Percentiles rank a stretch among this genome's conserved stretches.
Evolutionary conservation across 192 early-diverging fungal genomes (phyloP).

Genomic region (Mortierella claussenii): DNA sequence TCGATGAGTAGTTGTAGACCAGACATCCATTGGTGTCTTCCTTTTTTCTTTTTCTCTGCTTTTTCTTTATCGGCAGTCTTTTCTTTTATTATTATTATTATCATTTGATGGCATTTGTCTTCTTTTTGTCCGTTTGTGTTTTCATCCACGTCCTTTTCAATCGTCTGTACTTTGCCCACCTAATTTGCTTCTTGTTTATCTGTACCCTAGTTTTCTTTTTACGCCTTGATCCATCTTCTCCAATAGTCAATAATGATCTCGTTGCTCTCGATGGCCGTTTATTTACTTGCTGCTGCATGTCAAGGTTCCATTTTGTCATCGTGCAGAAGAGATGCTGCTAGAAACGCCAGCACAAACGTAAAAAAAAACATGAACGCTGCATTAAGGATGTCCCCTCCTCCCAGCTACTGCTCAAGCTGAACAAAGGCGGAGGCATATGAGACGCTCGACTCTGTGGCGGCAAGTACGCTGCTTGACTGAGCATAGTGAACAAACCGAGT

Average conservation of each 20-base stretch:
- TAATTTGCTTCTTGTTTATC: not conserved
- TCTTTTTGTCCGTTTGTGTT: constrained; percentile 15
- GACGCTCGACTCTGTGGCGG: constrained; percentile 37
- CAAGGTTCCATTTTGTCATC: too few relatives aligned
- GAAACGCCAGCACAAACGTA: too few relatives aligned
- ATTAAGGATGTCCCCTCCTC: not conserved
- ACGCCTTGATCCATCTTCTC: too few relatives aligned
- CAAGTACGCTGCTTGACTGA: constrained; percentile 72
- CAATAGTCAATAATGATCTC: too few relatives aligned
- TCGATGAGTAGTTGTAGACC: too few relatives aligned
- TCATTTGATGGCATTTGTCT: not conserved
- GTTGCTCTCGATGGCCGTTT: too few relatives aligned
- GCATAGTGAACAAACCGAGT: constrained; percentile 83
- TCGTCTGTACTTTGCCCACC: not conserved
- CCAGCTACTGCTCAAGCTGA: constrained; percentile 1
- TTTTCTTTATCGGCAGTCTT: not conserved
- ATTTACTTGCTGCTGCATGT: too few relatives aligned
- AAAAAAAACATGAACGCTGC: not conserved
- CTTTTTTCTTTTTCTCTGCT: not conserved
- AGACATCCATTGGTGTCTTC: too few relatives aligned
- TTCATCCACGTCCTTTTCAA: not conserved
- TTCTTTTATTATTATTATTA: not conserved
- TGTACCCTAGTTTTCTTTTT: not conserved
- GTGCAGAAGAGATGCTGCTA: too few relatives aligned
- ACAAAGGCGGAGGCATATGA: constrained; percentile 47